phyloP scores from a whole-genome alignment of 192 early-diverging fungal genomes.

The Podila epigama region DNA sequence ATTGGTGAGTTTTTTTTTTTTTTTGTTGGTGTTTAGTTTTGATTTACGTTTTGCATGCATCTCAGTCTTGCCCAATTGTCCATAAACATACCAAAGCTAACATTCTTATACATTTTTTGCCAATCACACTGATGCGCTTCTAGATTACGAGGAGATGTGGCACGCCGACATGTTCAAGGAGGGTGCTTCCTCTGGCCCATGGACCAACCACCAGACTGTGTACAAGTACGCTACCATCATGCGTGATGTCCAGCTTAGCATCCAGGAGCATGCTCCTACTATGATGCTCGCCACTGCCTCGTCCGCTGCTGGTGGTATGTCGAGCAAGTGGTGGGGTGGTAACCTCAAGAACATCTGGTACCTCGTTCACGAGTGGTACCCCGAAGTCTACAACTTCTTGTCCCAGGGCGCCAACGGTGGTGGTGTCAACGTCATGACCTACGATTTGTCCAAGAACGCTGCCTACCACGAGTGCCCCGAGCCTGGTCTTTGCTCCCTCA shows the following conservation, averaged over 20 bases:
- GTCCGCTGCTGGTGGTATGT: conserved; percentile 21
- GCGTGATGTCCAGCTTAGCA: conserved; percentile 18
- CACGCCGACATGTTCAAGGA: conserved; percentile 8
- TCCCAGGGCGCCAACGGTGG: conserved; percentile 24
- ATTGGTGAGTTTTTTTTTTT: conserved; percentile 1
- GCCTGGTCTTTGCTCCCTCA: conserved; percentile 24
- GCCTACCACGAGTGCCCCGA: conserved; percentile 45
- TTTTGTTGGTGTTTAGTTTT: background rate
- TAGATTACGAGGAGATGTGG: conserved; percentile 30
- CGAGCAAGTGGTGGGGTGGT: conserved; percentile 19
- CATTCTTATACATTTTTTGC: background rate
- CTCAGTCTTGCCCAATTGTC: background rate
- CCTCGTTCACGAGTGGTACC: conserved; percentile 14
- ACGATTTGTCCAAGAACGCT: conserved; percentile 44
- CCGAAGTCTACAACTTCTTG: conserved; percentile 32
- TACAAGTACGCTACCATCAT: conserved; percentile 29
- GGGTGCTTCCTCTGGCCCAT: conserved; percentile 12
- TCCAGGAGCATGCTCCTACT: conserved; percentile 6
- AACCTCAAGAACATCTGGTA: conserved; percentile 37
- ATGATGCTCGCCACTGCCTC: conserved; percentile 16
- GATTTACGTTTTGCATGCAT: background rate
- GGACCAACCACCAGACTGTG: conserved; percentile 16
- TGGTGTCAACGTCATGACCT: conserved; percentile 49
- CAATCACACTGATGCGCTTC: too few relatives aligned
- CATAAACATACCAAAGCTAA: background rate